Percentiles rank a stretch among this genome's conserved stretches.
Conservation (phyloP, 164 flowering plant species). For the Magnolia changhungtana region DNA sequence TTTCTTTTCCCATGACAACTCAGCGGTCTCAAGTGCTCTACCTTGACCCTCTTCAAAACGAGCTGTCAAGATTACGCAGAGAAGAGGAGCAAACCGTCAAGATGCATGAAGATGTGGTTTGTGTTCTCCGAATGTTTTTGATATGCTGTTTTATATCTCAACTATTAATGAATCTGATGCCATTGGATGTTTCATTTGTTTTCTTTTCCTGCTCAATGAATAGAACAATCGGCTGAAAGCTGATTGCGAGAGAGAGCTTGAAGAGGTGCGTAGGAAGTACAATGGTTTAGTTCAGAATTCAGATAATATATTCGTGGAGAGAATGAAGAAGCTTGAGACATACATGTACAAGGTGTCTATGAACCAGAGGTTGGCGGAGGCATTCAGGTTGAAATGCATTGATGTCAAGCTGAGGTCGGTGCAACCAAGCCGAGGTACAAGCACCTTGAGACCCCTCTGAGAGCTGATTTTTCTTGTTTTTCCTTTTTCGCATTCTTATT, state of each 20-base stretch:
- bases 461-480: neutral
- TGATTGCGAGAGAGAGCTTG: conserved; percentile 69
- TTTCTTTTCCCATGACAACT: conserved; percentile 14
- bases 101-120: conserved; percentile 50
- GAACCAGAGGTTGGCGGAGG: conserved; percentile 59
- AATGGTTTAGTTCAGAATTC: conserved; percentile 37
- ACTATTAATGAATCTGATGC: neutral
- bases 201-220: conserved; percentile 10
- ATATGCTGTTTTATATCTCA: conserved; percentile 14
- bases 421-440: neutral
- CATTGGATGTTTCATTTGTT: neutral
- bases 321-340: conserved; percentile 38
- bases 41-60: conserved; percentile 64
- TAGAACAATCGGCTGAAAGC: conserved; percentile 52
- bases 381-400: conserved; percentile 45
- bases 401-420: conserved; percentile 8
- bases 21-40: conserved; percentile 12
- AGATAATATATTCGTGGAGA: conserved; percentile 36
- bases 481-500: too few relatives aligned
- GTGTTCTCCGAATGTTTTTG: conserved; percentile 12
- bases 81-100: conserved; percentile 38
- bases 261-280: conserved; percentile 57
- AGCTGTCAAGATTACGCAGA: conserved; percentile 45
- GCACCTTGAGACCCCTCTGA: too few relatives aligned
- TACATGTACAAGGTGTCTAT: conserved; percentile 36